Conservation (phyloP, 495 filamentous ascomycete species). For the Aspergillus biplanus region DNA sequence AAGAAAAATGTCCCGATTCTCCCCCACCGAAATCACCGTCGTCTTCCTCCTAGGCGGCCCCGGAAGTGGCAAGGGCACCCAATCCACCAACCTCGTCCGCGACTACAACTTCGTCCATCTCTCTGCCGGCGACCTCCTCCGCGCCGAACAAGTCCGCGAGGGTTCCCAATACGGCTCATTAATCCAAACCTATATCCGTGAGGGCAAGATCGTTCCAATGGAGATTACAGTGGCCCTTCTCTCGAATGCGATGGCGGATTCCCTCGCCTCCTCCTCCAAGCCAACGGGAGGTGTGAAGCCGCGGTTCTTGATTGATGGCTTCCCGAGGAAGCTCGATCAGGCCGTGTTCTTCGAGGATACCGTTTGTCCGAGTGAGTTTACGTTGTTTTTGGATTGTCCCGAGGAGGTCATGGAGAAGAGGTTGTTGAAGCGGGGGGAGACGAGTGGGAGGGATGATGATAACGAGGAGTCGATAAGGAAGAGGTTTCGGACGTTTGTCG, state of each 20-base stretch:
- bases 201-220: conserved; percentile 97
- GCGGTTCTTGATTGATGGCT: conserved; percentile 89
- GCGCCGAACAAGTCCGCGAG: conserved; percentile 85
- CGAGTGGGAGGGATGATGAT: conserved; percentile 86
- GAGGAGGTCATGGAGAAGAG: conserved; percentile 84
- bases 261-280: conserved; percentile 41
- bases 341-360: conserved; percentile 88
- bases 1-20: conserved; percentile 63
- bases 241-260: conserved; percentile 85
- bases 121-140: conserved; percentile 89
- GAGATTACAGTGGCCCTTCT: conserved; percentile 94
- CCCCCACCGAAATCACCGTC: conserved; percentile 77
- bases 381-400: conserved; percentile 89
- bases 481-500: conserved; percentile 88
- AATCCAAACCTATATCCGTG: conserved; percentile 86
- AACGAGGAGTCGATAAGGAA: conserved; percentile 95
- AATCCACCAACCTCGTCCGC: conserved; percentile 86
- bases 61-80: conserved; percentile 64
- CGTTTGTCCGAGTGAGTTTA: conserved; percentile 79
- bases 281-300: conserved; percentile 33
- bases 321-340: conserved; percentile 97
- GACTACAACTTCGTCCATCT: conserved; percentile 93
- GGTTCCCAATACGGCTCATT: conserved; percentile 86
- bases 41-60: conserved; percentile 66
- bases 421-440: conserved; percentile 87